These are phyloP conservation scores for Hemisphaericaspora xylofermentans DNA, from an alignment of 1,139 yeast species.

Conservation along the genomic window DNA sequence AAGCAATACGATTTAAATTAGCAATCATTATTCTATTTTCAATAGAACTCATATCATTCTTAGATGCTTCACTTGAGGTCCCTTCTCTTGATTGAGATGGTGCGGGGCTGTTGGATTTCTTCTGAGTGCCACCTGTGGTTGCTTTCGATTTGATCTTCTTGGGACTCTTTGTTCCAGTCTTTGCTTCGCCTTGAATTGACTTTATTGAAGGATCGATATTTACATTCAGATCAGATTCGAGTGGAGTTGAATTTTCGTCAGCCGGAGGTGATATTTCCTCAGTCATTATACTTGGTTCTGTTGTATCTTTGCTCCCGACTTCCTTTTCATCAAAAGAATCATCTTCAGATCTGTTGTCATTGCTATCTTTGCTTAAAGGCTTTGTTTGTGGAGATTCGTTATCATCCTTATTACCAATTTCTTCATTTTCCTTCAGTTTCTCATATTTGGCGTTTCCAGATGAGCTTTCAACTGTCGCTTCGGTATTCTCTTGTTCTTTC, in stretches of 20 bases:
- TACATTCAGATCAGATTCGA: neutral
- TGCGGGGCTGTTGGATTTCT: conserved; percentile 1
- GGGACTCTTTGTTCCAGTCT: neutral
- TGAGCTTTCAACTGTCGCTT: neutral
- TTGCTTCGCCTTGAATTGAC: conserved; percentile 1
- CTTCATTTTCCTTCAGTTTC: neutral
- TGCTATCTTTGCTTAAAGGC: no score
- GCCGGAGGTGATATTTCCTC: no score
- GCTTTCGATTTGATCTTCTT: conserved; percentile 2
- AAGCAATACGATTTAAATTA: conserved; percentile 78
- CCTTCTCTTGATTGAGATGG: conserved; percentile 1
- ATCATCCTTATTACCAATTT: neutral
- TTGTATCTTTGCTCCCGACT: no score
- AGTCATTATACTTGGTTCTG: no score
- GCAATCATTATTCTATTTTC: conserved; percentile 80
- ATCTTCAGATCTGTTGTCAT: neutral
- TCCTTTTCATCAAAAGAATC: no score
- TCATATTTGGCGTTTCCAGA: neutral
- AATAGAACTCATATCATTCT: conserved; percentile 52
- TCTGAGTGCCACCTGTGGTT: no score
- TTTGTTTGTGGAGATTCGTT: neutral
- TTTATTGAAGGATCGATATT: conserved; percentile 2
- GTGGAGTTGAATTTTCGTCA: neutral
- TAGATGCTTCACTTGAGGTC: conserved; percentile 13
- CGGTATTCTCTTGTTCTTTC: neutral